A percentile compares a stretch with the other conserved stretches of the same genome.
Evolutionary conservation across 257 asterid species (phyloP).

Genomic region (Echium plantagineum): DNA sequence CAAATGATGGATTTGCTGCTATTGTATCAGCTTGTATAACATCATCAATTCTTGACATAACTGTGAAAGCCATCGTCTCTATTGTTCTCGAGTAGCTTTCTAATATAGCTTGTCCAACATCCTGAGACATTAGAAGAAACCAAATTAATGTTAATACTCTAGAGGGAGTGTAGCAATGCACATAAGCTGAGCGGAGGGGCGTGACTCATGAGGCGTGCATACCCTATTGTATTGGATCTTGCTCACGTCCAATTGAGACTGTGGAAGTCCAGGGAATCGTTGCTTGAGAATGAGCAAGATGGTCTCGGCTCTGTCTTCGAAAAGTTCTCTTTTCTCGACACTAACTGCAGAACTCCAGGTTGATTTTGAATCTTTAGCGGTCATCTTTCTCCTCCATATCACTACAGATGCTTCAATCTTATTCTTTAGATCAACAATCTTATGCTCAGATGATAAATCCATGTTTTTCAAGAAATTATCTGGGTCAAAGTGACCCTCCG

Average conservation of each 20-base stretch:
- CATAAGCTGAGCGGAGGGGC: neutral
- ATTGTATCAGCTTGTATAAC: constrained; percentile 55
- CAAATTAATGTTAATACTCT: too few relatives aligned
- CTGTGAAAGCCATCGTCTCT: constrained; percentile 69
- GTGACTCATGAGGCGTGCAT: constrained; percentile 6
- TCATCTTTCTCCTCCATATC: constrained; percentile 64
- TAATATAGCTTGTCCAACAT: constrained; percentile 72
- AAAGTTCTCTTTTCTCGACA: constrained; percentile 54
- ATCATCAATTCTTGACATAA: constrained; percentile 68
- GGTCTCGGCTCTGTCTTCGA: constrained; percentile 78
- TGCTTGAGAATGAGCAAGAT: constrained; percentile 58
- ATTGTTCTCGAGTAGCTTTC: constrained; percentile 90
- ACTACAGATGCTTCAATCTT: constrained; percentile 60
- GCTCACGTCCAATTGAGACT: constrained; percentile 72
- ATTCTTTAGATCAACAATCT: constrained; percentile 54
- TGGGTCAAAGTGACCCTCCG: constrained; percentile 63
- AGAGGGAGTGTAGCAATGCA: neutral
- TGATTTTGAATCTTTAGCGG: constrained; percentile 50
- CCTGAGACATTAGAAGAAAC: constrained; percentile 32
- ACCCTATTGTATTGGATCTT: constrained; percentile 67
- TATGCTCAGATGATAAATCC: constrained; percentile 54
- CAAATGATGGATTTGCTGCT: constrained; percentile 27
- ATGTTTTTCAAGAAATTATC: constrained; percentile 32
- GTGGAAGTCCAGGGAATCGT: constrained; percentile 68
- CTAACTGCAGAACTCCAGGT: constrained; percentile 60